These are phyloP conservation scores for Saposhnikovia divaricata DNA, from an alignment of 129 eudicot genomes.

Conservation along the genomic window DNA sequence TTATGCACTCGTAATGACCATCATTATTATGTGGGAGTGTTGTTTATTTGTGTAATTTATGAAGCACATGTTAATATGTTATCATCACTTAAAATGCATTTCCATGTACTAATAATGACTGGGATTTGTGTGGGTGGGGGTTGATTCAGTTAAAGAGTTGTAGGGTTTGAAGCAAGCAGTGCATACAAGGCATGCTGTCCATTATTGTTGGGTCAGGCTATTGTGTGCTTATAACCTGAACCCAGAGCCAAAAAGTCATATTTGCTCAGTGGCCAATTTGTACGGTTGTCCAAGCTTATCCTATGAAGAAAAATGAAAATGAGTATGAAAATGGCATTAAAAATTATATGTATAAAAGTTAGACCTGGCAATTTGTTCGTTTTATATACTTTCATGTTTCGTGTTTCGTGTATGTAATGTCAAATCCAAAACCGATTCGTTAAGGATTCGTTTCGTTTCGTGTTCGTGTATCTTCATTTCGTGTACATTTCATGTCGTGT, in stretches of 20 bases:
- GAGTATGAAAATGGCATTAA: no score
- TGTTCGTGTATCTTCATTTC: no score
- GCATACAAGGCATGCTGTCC: neutral
- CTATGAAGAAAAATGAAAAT: no score
- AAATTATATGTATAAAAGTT: no score
- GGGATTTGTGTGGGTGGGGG: neutral
- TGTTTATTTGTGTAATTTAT: neutral
- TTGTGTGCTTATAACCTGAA: neutral
- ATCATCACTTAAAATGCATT: neutral
- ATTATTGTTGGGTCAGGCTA: neutral
- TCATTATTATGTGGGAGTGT: neutral
- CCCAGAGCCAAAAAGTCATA: neutral
- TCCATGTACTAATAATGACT: neutral
- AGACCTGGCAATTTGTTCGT: no score
- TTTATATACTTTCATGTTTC: no score
- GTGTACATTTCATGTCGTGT: no score
- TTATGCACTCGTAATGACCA: neutral
- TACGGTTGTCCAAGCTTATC: no score
- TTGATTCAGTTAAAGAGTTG: neutral
- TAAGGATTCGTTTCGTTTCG: no score
- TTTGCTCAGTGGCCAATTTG: no score
- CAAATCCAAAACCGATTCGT: no score
- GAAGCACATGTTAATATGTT: neutral
- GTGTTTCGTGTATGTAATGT: no score
- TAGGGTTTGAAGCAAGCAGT: neutral